Percentiles rank a stretch among this genome's conserved stretches.
These are phyloP conservation scores for Apodospora peruviana DNA, from an alignment of 495 filamentous ascomycete species.

Conservation along the genomic window DNA sequence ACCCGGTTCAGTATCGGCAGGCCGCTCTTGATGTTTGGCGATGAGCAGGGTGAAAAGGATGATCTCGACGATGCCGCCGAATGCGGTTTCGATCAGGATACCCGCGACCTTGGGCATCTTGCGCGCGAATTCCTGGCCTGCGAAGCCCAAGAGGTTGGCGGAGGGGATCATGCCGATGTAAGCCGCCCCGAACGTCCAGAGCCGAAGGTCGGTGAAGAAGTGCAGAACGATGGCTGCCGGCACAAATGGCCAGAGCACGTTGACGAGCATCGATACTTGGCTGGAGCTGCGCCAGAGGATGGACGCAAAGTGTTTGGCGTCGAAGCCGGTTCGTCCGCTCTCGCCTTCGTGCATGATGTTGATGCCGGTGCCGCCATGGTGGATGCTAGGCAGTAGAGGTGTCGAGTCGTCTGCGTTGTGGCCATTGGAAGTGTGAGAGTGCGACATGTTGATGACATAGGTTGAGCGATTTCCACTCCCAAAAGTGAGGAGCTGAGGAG, in stretches of 20 bases:
- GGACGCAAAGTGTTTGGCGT: conserved; percentile 15
- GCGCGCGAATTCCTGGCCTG: conserved; percentile 70
- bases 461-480: no score
- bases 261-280: conserved; percentile 16
- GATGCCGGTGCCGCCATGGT: background rate
- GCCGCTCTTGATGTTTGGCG: conserved; percentile 9
- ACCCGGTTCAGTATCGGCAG: no score
- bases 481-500: no score
- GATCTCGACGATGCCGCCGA: conserved; percentile 63
- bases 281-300: conserved; percentile 18
- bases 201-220: conserved; percentile 34
- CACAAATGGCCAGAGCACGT: conserved; percentile 34
- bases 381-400: background rate
- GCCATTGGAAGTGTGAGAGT: no score
- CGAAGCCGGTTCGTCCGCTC: conserved; percentile 19
- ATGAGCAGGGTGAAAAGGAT: conserved; percentile 75
- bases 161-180: conserved; percentile 60
- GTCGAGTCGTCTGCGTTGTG: no score
- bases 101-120: conserved; percentile 74
- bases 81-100: conserved; percentile 65
- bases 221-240: conserved; percentile 29
- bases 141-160: conserved; percentile 81
- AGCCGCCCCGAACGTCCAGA: conserved; percentile 10
- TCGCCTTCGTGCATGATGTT: conserved; percentile 15
- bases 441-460: no score